Evolutionary conservation across 495 filamentous ascomycete species (phyloP).

Genomic region (Clavariopsis aquatica): DNA sequence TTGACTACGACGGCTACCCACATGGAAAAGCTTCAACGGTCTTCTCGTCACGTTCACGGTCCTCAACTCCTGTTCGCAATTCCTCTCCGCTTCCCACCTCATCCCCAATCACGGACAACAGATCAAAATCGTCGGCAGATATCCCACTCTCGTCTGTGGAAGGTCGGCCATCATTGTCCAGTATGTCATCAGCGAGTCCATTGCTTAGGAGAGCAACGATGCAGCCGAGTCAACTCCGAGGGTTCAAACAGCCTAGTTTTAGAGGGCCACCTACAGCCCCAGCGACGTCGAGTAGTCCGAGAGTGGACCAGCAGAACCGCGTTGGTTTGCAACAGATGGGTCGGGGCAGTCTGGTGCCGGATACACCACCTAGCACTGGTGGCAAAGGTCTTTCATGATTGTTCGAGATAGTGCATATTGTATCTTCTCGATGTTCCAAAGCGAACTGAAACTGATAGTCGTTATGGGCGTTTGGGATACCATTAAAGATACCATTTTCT

Average conservation of each 20-base stretch:
- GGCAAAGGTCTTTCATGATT: slow-evolving; percentile 15
- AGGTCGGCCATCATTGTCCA: background rate
- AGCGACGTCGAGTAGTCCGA: slow-evolving; percentile 32
- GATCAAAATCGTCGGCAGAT: slow-evolving; percentile 18
- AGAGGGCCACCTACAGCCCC: slow-evolving; percentile 32
- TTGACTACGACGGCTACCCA: slow-evolving; percentile 36
- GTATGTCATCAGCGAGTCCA: slow-evolving; percentile 29
- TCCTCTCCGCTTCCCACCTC: slow-evolving; percentile 18
- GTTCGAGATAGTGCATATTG: too few relatives aligned
- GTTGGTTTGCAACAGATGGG: slow-evolving; percentile 5
- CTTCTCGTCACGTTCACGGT: slow-evolving; percentile 28
- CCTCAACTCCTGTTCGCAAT: slow-evolving; percentile 15
- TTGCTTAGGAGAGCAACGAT: slow-evolving; percentile 33
- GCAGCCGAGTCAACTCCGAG: slow-evolving; percentile 14
- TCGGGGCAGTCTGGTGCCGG: slow-evolving; percentile 8
- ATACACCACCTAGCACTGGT: slow-evolving; percentile 35
- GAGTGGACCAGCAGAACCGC: slow-evolving; percentile 11
- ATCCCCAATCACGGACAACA: background rate
- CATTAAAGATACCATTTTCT: slow-evolving; percentile 25
- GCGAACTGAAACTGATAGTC: too few relatives aligned
- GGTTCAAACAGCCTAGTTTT: slow-evolving; percentile 25
- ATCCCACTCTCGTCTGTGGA: slow-evolving; percentile 28
- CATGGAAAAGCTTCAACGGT: slow-evolving; percentile 18
- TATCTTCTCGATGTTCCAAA: too few relatives aligned
- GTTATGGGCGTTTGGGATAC: background rate